These are phyloP conservation scores for Endocalyx cinctus DNA, from an alignment of 2,329 filamentous ascomycete genomes.

Conservation along the genomic window DNA sequence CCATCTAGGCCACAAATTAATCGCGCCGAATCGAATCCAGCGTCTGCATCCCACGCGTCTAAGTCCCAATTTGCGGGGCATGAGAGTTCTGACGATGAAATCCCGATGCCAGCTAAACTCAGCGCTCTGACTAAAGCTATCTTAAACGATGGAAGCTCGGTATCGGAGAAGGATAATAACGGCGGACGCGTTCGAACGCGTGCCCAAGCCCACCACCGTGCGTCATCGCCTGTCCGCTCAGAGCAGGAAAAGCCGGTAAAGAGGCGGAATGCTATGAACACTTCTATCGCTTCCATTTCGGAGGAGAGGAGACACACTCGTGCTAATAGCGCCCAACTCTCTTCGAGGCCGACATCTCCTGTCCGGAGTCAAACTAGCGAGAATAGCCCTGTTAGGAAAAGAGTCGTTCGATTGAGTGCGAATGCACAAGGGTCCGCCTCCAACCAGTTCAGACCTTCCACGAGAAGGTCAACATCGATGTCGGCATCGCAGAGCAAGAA, in stretches of 20 bases:
- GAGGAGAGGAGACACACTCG: conserved; percentile 43
- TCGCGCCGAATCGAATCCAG: conserved; percentile 42
- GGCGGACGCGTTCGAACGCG: conserved; percentile 38
- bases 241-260: conserved; percentile 29
- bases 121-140: conserved; percentile 88
- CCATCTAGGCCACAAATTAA: conserved; percentile 41
- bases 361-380: conserved; percentile 37
- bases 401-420: conserved; percentile 54
- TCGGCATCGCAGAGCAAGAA: conserved; percentile 31
- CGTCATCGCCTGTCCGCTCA: conserved; percentile 36
- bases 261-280: conserved; percentile 45
- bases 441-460: conserved; percentile 29
- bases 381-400: conserved; percentile 49
- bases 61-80: conserved; percentile 52
- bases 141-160: conserved; percentile 58
- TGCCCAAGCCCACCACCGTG: conserved; percentile 37
- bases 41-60: conserved; percentile 23
- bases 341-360: conserved; percentile 40
- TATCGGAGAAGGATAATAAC: conserved; percentile 37
- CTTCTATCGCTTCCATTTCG: conserved; percentile 36
- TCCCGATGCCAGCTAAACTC: conserved; percentile 86
- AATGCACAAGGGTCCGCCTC: conserved; percentile 30
- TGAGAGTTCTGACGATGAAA: conserved; percentile 93
- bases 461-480: conserved; percentile 48
- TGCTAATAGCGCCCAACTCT: conserved; percentile 43